Evolutionary conservation across 345 rosid genomes (phyloP).

Genomic region (Pistacia integerrima): DNA sequence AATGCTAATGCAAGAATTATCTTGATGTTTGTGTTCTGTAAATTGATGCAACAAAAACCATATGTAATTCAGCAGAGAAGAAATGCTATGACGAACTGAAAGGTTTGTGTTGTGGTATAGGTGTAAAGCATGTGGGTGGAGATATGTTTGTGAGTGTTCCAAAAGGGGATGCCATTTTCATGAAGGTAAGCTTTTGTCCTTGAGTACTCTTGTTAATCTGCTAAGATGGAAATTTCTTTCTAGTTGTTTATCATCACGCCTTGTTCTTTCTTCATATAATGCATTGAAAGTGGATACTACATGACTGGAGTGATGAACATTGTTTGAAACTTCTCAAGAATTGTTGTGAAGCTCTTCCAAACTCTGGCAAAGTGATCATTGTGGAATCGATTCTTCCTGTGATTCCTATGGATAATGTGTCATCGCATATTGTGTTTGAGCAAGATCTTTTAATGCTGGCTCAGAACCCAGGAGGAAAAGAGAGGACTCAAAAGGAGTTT

Average conservation of each 20-base stretch:
- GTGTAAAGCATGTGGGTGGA: slow-evolving; percentile 81
- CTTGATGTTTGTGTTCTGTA: too few species aligned
- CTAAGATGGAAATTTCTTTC: neutral
- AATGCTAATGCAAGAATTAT: neutral
- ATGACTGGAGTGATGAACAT: slow-evolving; percentile 45
- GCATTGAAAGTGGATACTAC: slow-evolving; percentile 40
- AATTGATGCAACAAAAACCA: too few species aligned
- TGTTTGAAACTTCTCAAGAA: slow-evolving; percentile 49
- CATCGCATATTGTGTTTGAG: slow-evolving; percentile 37
- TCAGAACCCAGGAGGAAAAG: slow-evolving; percentile 44
- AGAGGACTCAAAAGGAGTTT: slow-evolving; percentile 48
- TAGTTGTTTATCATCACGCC: neutral
- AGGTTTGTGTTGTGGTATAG: slow-evolving; percentile 30
- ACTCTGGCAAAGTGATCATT: slow-evolving; percentile 44
- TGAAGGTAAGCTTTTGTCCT: slow-evolving; percentile 58
- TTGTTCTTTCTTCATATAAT: neutral
- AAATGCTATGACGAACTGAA: neutral
- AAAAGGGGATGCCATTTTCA: slow-evolving; percentile 84
- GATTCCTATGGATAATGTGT: slow-evolving; percentile 24
- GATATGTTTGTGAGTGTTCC: slow-evolving; percentile 86
- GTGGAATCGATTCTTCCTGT: slow-evolving; percentile 43
- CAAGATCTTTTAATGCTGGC: slow-evolving; percentile 54
- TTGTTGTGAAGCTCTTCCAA: slow-evolving; percentile 45
- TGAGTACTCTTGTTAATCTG: neutral
- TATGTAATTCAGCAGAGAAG: too few species aligned